Evolutionary conservation across 1,284 basidiomycete genomes (phyloP), one percentile per base, ranked within the genome.

Genomic region (Ustilago tritici): DNA sequence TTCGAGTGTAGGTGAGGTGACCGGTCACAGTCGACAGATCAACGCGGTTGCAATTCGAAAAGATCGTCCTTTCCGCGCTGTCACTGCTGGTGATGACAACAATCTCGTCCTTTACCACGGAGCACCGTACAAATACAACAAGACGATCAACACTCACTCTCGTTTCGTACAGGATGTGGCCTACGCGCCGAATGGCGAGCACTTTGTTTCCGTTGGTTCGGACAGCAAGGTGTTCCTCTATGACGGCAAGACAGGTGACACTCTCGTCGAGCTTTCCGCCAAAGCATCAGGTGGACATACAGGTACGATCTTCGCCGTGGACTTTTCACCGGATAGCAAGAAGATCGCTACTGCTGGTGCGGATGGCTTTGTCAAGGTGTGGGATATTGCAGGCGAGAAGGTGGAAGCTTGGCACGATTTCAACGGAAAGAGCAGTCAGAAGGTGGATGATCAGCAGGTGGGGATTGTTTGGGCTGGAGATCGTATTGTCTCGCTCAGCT

Each of bases 131-230:
- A 95, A 93, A 67, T 85, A 80, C 56, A 72, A 72, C 57, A 78
- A 75, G 60, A 79, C 83, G 10, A 72, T 84, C 60, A 57, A 56
- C 40, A 93, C 92, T 0, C 97, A 99, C 86, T 92, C 92, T 3
- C 93, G 93, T 84, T 99, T 98, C 85, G 94, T 99, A 5, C 95
- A 98, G 86, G 94, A 98, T 69, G 91, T 98, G 28, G 90, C 91
- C 63, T 98, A 92, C 84, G 90, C 94, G 0, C 91, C 92, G 0
- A 73, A 70, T 46, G 84, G 84, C 32, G 67, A 77, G n/a, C 69
- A 71, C 58, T 98, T 98, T 84, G 93, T 91, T 15, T 95, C 94
- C 54, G 95, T 94, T 15, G 96, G 95, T 34, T 93, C 94, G 4
- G 97, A 99, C 87, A 91, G 90, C 56, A 96, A 95, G 88, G 88